Percentiles rank a stretch among this genome's conserved stretches.
These are phyloP conservation scores for Rhynchosporium agropyri DNA, from an alignment of 2,329 filamentous ascomycete species.

Conservation along the genomic window DNA sequence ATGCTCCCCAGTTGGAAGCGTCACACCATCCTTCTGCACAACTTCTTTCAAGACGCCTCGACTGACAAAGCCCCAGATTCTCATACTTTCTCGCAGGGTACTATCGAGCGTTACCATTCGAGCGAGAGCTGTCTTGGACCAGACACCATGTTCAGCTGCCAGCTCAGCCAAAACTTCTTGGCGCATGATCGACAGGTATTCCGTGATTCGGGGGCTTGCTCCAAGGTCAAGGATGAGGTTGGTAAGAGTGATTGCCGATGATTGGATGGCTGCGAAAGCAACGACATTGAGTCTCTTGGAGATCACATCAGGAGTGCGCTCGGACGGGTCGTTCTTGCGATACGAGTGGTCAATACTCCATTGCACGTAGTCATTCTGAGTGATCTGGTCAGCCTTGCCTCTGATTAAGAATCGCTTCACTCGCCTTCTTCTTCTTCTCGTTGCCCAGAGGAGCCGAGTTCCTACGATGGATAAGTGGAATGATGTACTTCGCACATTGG, in stretches of 20 bases:
- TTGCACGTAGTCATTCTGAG: constrained; percentile 46
- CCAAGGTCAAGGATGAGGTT: constrained; percentile 47
- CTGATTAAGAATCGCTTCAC: background rate
- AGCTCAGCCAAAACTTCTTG: constrained; percentile 45
- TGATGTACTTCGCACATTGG: constrained; percentile 40
- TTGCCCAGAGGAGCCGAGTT: constrained; percentile 31
- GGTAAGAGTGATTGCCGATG: constrained; percentile 46
- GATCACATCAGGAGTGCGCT: constrained; percentile 43
- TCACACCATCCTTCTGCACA: constrained; percentile 48
- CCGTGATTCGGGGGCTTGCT: constrained; percentile 44
- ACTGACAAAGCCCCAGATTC: constrained; percentile 42
- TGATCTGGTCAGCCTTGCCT: constrained; percentile 22
- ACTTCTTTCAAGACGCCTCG: constrained; percentile 40
- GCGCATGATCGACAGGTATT: constrained; percentile 45
- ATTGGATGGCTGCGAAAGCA: constrained; percentile 42
- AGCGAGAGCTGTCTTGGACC: constrained; percentile 47
- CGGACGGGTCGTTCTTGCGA: constrained; percentile 44
- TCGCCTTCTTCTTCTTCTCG: constrained; percentile 33
- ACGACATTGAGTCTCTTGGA: constrained; percentile 33
- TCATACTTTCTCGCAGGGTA: constrained; percentile 48
- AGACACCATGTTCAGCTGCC: constrained; percentile 38
- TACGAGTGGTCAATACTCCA: constrained; percentile 46
- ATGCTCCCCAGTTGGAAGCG: constrained; percentile 43
- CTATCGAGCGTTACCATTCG: constrained; percentile 48
- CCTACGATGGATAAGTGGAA: constrained; percentile 44